Evolutionary conservation across 805 yeast species (phyloP), one percentile per base, ranked within the genome.

Genomic region (Ogataea nonfermentans): DNA sequence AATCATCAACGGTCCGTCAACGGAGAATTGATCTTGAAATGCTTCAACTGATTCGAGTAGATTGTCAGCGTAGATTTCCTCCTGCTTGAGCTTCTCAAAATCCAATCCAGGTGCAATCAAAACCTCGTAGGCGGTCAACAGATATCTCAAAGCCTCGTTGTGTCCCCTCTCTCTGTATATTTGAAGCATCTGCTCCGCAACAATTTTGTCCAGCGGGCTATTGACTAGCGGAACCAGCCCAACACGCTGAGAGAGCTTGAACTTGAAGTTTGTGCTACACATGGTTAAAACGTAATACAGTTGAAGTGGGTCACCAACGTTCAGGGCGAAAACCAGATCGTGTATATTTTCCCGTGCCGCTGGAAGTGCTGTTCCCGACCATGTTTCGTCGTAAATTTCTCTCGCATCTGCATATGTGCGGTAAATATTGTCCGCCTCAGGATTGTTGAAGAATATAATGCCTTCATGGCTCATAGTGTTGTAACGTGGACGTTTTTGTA

Each of bases 401-500:
- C 74, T 57, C 29, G 81, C 68, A 16, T 63, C 55, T 1, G 76
- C 55, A 52, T 72, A 73, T 7, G 63, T 57, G 1, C 59, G 52
- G 54, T 85, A 89, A 23, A 65, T 69, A 1, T 57, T 51, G 54
- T 87, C 95, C 0, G 46, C 55, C 48, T 80, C 95, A 5, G 91
- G 65, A 57, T 93, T 84, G 55, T 91, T 93, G 53, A 91, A 70
- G 66, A 79, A 89, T 1, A 84, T 68, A 6, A 89, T 73, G 0
- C 68, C 66, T 3, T 8, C 28, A 12, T 32, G 25, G 10, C 27
- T 24, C 7, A 10, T 9, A 20, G 17, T 24, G 10, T 17, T 29
- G 24, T 29, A 36, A 10, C 40, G 17, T 4, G 33, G 29, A 16
- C 9, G 4, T 2, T 62, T 60, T 4, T 37, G 13, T 16, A 42